Evolutionary conservation across 2,329 filamentous ascomycete species (phyloP).

Genomic region (Hansfordia pulvinata): DNA sequence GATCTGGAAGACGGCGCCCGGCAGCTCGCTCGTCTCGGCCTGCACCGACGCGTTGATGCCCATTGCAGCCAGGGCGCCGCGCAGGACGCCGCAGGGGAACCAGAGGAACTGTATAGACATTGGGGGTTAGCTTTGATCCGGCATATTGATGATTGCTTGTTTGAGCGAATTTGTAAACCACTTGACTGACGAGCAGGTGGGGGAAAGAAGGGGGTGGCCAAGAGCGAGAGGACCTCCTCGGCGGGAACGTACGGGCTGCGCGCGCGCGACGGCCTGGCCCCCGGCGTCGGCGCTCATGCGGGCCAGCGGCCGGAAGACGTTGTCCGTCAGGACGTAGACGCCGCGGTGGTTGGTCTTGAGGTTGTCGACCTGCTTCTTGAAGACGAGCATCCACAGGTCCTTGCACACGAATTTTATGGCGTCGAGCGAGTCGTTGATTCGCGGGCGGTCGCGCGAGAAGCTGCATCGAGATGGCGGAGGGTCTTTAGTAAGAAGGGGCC

Average conservation of each 20-base stretch:
- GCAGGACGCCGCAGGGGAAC: conserved; percentile 87
- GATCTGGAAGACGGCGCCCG: conserved; percentile 88
- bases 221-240: conserved; percentile 2
- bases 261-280: conserved; percentile 57
- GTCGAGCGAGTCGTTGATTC: conserved; percentile 84
- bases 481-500: neutral
- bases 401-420: conserved; percentile 99
- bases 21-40: conserved; percentile 77
- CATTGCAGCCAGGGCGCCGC: conserved; percentile 82
- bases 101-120: conserved; percentile 60
- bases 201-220: conserved; percentile 2
- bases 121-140: too few relatives aligned
- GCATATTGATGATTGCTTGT: too few relatives aligned
- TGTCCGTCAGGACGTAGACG: conserved; percentile 92
- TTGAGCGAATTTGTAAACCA: too few relatives aligned
- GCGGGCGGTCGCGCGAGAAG: conserved; percentile 71
- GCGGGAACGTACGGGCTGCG: conserved; percentile 71
- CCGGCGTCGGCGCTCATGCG: conserved; percentile 78
- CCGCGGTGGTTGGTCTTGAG: conserved; percentile 96
- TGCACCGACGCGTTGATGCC: conserved; percentile 86
- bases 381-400: conserved; percentile 89
- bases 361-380: conserved; percentile 96
- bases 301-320: conserved; percentile 74
- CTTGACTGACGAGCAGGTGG: neutral
- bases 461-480: conserved; percentile 23